phyloP scores from a whole-genome alignment of 306 rosid species.

The Acacia melanoxylon region DNA sequence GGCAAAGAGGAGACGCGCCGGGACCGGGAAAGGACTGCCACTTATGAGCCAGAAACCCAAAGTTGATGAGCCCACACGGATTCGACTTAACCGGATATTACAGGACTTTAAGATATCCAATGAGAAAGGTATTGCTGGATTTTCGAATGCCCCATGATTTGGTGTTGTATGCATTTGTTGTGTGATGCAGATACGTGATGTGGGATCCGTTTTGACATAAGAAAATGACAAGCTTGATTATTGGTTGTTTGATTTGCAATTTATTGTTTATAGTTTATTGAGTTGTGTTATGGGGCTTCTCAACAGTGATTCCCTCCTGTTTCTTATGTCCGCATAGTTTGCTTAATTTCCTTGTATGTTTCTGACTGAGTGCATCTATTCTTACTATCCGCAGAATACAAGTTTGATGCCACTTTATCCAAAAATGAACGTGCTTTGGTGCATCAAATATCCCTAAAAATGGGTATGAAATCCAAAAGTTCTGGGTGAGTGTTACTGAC shows the following conservation, averaged over 20 bases:
- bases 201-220: background rate
- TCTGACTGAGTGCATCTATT: background rate
- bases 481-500: slow-evolving; percentile 65
- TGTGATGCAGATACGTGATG: background rate
- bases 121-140: slow-evolving; percentile 45
- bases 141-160: background rate
- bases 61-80: slow-evolving; percentile 33
- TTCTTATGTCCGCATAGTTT: background rate
- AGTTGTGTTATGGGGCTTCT: background rate
- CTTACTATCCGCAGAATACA: slow-evolving; percentile 54
- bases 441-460: slow-evolving; percentile 49
- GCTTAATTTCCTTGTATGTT: background rate
- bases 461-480: slow-evolving; percentile 80
- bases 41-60: slow-evolving; percentile 20
- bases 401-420: slow-evolving; percentile 55
- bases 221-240: background rate
- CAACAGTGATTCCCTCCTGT: background rate
- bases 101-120: slow-evolving; percentile 40
- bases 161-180: background rate
- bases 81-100: slow-evolving; percentile 36
- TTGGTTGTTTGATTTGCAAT: background rate
- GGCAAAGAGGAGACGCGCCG: slow-evolving; percentile 28
- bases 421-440: slow-evolving; percentile 59
- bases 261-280: background rate
- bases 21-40: background rate